Evolutionary conservation across 2,329 filamentous ascomycete species (phyloP), one percentile per base, ranked within the genome.

Genomic region (Ploettnerulaceae sp.): DNA sequence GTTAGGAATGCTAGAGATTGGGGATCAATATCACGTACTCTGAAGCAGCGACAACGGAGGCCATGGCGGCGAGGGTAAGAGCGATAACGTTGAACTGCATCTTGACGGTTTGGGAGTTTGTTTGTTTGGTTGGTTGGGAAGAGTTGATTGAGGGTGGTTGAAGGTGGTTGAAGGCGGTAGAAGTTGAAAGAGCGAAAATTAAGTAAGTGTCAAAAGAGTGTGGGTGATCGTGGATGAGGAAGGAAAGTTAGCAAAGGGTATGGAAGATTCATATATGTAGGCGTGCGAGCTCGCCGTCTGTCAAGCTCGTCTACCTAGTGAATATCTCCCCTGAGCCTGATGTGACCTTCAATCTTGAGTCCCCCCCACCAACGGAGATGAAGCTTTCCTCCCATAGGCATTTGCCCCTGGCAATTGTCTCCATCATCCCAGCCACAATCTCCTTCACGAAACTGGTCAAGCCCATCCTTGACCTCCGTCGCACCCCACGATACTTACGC

Each of bases 31-130:
- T 38, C 17, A 51, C 55, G 52, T 38, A 58, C 57, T 53, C 47
- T 24, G 28, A 35, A 38, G 61, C 60, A 41, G 48, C 42, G 38
- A 53, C 60, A 39, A 51, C 52, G 45, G 61, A 43, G 31, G 61
- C 61, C 53, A 62, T 53, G 48, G 56, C 54, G 54, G 60, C 59
- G 36, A 61, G 34, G 39, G 45, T 49, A 54, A 64, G 26, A 41
- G 57, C 52, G 51, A 56, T 36, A 49, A 54, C 41, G 52, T 56
- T 59, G 62, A 64, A 65, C 51, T 63, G 59, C 62, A 65, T 65
- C 37, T 64, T 65, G 59, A 59, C 24, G 52, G 55, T 57, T 60
- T n/a, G n/a, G n/a, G n/a, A n/a, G 34, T 36, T 45, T 52, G 37
- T 42, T 44, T 55, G 47, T 20, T 51, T 38, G 26, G 36, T 47